Evolutionary conservation across 176 grass and related monocot genomes (phyloP).

Genomic region (Juncus inflexus): DNA sequence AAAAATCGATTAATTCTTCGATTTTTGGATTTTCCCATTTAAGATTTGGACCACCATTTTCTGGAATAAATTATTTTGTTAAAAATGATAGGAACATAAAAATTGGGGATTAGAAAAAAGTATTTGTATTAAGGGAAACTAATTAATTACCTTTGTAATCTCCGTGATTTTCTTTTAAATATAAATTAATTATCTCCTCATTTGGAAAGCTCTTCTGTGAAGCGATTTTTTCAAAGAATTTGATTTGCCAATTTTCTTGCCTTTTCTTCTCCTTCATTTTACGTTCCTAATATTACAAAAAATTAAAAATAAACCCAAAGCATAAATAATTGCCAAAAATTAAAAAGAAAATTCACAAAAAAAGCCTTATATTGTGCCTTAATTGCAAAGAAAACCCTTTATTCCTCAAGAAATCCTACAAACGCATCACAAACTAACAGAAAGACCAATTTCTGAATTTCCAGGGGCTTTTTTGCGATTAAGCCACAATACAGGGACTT

Average conservation of each 20-base stretch:
- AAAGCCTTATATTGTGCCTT: neutral
- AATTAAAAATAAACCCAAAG: neutral
- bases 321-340: constrained; percentile 1
- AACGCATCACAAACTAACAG: no score
- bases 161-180: constrained; percentile 59
- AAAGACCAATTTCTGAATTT: no score
- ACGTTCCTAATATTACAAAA: constrained; percentile 42
- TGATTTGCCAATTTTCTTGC: constrained; percentile 82
- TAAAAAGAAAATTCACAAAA: constrained; percentile 3
- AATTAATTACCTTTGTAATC: constrained; percentile 38
- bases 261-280: constrained; percentile 53
- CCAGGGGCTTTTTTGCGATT: no score
- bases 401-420: no score
- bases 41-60: constrained; percentile 35
- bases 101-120: neutral
- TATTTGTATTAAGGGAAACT: neutral
- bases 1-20: constrained; percentile 69
- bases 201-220: constrained; percentile 80
- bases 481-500: no score
- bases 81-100: constrained; percentile 2
- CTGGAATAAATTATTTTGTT: constrained; percentile 37
- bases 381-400: no score
- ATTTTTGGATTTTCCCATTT: constrained; percentile 73
- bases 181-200: constrained; percentile 77
- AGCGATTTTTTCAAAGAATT: constrained; percentile 72